Base-by-base conservation (phyloP, 1,284 basidiomycete species). In the Rhodotorula sp. region DNA sequence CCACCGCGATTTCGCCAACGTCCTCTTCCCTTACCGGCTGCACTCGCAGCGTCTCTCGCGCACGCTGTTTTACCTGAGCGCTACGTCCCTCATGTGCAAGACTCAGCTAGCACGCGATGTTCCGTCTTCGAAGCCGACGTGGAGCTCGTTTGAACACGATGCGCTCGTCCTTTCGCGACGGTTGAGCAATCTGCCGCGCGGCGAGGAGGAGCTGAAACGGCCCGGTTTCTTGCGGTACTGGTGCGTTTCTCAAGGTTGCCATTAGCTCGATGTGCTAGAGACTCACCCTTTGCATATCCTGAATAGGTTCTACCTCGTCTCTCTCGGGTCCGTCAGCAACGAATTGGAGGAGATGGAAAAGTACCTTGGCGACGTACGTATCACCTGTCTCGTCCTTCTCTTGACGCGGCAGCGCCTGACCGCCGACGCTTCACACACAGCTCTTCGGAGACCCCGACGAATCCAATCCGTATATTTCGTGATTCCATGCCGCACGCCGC, bases 11-110 rank as follows among this genome's bases (percentile, higher is more conserved):
- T 74, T 74, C 29, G 66, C 64, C 46, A 69, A 63, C 33, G 67
- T 71, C 24, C 67, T 74, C 37, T 74, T 66, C 54, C 72, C 72
- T 26, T 74, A 71, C 60, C 69, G 72, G 20, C 44, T 74, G 6
- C 72, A 74, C 46, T 74, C 72, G 6, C 72, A 74, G 29, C 67
- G 70, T 2, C 67, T 74, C 44, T 60, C 64, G 0, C 67, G 72
- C 12, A 71, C 67, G 10, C 66, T 74, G 22, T 74, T 74, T 62
- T 71, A 66, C 65, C 67, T 74, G 51, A 64, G 60, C 12, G 67
- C 67, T 3, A 74, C 72, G 0, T 68, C 66, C 12, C 61, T 71
- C 17, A 60, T 71, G n/a, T 56, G 62, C 17, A 74, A 74, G 44
- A 71, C 65, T 6, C 69, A 66, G 49, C 65, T 74, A 60, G 67